Base-by-base conservation (phyloP, 257 asterid genomes). In the Rubia yunnanensis region DNA sequence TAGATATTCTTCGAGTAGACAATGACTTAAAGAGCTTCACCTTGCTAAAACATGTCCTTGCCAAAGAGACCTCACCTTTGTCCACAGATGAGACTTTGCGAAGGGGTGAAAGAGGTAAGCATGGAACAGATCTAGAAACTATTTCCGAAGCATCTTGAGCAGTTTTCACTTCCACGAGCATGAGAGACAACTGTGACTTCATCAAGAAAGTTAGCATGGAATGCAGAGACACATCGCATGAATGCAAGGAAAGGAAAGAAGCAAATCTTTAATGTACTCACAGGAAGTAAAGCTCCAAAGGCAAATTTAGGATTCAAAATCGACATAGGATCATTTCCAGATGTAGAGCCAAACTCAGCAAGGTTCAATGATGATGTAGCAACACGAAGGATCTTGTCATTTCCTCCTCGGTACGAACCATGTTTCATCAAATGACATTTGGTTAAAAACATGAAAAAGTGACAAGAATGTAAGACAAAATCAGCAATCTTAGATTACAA, bases 361-460 rank as follows among this genome's bases (percentile, higher is more conserved):
- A 88, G 83, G 75, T 88, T 81, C 77, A 88, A 65, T 5, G 81
- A 70, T 62, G 80, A 83, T 27, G 79, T 59, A 35, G 76, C 87
- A 30, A 79, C 41, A 44, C 64, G 24, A 5, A 78, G 69, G 61
- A 59, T 67, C 77, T 75, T 81, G 73, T 70, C 77, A 30, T 75
- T 79, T 68, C 83, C 53, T 72, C 75, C 84, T 65, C 67, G 70
- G 41, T 67, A 67, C 52, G 70, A 69, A 60, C 79, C 86, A 90
- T 87, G 76, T 49, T 53, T 72, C 59, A 75, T 22, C 17, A 5
- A 18, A 71, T 30, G 54, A 7, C 8, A 44, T 2, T 49, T 49
- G 17, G 55, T 24, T 41, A 39, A 7, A 34, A 10, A 9, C 63
- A 27, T 39, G n/a, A 60, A 17, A 35, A 63, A n/a, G 14, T 22